Percentiles rank a stretch among this genome's conserved stretches.
phyloP scores from a whole-genome alignment of 1,284 basidiomycete species.

The Melampsora americana region DNA sequence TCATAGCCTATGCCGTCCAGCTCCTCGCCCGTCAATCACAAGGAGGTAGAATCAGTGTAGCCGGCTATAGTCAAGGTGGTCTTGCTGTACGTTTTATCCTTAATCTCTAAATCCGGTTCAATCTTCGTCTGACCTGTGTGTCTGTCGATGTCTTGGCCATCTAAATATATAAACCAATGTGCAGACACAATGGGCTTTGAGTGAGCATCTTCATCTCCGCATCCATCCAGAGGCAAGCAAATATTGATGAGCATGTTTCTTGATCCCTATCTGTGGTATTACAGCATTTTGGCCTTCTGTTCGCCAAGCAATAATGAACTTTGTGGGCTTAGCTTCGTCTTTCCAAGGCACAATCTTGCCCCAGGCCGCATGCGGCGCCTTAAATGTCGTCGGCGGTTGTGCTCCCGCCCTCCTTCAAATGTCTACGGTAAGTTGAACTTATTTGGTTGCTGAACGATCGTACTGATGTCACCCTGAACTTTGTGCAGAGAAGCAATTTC shows the following conservation, averaged over 20 bases:
- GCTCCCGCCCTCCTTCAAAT: conserved; percentile 12
- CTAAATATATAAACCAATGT: no score
- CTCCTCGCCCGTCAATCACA: conserved; percentile 48
- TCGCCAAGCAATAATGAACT: conserved; percentile 4
- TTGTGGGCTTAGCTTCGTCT: conserved; percentile 8
- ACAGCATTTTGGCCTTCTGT: conserved; percentile 34
- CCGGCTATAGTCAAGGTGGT: conserved; percentile 54
- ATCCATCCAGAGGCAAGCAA: not conserved
- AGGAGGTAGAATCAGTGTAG: conserved; percentile 52
- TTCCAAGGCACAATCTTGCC: conserved; percentile 19
- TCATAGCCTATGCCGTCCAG: conserved; percentile 52
- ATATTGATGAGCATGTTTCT: not conserved
- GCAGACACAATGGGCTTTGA: conserved; percentile 35
- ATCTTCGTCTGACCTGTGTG: not conserved
- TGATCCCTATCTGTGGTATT: not conserved
- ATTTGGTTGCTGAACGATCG: not conserved
- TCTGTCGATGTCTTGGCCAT: not conserved
- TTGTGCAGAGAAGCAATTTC: not conserved
- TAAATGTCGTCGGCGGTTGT: conserved; percentile 7
- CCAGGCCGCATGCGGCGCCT: not conserved
- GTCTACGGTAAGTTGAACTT: not conserved
- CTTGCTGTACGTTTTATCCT: conserved; percentile 47
- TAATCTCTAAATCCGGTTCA: not conserved
- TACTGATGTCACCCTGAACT: not conserved
- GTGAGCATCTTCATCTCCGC: conserved; percentile 15